These are phyloP conservation scores for Dactylellina haptotyla DNA, from an alignment of 2,329 filamentous ascomycete species.

Conservation along the genomic window DNA sequence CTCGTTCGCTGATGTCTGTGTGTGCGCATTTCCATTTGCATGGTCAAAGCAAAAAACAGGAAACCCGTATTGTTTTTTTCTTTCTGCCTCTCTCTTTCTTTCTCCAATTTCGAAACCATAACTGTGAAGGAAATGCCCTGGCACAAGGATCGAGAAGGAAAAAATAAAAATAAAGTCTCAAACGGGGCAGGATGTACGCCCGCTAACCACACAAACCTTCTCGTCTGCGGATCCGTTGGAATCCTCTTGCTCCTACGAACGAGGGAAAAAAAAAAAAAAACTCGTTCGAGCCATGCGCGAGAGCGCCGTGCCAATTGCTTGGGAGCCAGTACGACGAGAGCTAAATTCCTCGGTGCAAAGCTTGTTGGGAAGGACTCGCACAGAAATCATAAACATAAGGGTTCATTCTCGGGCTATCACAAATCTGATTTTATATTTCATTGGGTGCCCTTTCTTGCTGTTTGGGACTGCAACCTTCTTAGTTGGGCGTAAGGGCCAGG, in stretches of 20 bases:
- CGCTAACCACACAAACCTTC: conserved; percentile 19
- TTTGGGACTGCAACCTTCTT: conserved; percentile 34
- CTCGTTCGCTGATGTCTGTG: not conserved
- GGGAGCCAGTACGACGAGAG: too few relatives aligned
- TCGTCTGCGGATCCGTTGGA: conserved; percentile 2
- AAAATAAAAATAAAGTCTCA: not conserved
- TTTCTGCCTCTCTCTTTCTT: not conserved
- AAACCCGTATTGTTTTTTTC: too few relatives aligned
- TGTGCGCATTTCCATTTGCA: not conserved
- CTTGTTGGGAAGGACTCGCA: not conserved
- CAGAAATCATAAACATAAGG: too few relatives aligned
- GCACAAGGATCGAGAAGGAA: conserved; percentile 1
- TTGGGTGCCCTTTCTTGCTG: conserved; percentile 7
- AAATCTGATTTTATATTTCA: not conserved
- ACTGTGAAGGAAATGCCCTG: not conserved
- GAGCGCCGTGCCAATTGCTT: too few relatives aligned
- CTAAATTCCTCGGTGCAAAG: too few relatives aligned
- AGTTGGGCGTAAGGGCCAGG: conserved; percentile 38
- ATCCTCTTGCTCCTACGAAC: too few relatives aligned
- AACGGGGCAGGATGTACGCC: conserved; percentile 20
- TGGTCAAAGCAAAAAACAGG: not conserved
- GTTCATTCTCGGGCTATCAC: not conserved
- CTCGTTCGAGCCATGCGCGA: too few relatives aligned
- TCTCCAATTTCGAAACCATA: not conserved
- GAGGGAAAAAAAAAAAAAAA: too few relatives aligned